Conservation (phyloP, 164 flowering plant species). For the Sedum album region DNA sequence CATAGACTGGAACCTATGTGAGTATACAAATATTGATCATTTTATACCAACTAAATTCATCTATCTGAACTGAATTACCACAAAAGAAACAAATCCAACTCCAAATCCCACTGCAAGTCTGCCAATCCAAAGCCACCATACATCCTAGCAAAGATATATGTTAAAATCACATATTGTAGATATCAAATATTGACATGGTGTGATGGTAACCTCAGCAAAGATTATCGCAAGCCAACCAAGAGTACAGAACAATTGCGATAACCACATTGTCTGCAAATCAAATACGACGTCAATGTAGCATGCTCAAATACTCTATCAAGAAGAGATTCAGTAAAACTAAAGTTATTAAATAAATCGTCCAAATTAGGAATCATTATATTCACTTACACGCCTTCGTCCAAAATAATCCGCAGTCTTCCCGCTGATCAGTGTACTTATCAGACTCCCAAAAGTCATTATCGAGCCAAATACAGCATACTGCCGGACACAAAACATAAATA, state of each 20-base stretch:
- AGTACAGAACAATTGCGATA: conserved; percentile 21
- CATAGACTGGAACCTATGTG: conserved; percentile 42
- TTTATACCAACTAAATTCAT: not conserved
- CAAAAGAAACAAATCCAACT: conserved; percentile 31
- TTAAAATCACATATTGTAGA: not conserved
- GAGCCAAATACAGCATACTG: conserved; percentile 21
- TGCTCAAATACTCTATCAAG: no score
- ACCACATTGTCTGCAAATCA: conserved; percentile 32
- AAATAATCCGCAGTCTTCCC: conserved; percentile 33
- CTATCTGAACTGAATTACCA: conserved; percentile 21
- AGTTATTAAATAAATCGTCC: no score
- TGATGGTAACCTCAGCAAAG: conserved; percentile 24
- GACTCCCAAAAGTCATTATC: conserved; percentile 31
- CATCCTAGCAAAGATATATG: conserved; percentile 16
- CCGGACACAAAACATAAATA: conserved; percentile 14
- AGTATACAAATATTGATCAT: not conserved
- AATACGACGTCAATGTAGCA: not conserved
- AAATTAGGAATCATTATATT: no score
- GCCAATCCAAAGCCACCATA: conserved; percentile 34
- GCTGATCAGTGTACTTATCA: conserved; percentile 26
- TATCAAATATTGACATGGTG: not conserved
- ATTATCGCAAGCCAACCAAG: conserved; percentile 34
- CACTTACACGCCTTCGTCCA: conserved; percentile 34
- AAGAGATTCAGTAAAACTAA: no score
- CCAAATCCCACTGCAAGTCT: conserved; percentile 32